A percentile compares a stretch with the other conserved stretches of the same genome.
phyloP scores from a whole-genome alignment of 768 basidiomycete species.

The Terana coerulea region DNA sequence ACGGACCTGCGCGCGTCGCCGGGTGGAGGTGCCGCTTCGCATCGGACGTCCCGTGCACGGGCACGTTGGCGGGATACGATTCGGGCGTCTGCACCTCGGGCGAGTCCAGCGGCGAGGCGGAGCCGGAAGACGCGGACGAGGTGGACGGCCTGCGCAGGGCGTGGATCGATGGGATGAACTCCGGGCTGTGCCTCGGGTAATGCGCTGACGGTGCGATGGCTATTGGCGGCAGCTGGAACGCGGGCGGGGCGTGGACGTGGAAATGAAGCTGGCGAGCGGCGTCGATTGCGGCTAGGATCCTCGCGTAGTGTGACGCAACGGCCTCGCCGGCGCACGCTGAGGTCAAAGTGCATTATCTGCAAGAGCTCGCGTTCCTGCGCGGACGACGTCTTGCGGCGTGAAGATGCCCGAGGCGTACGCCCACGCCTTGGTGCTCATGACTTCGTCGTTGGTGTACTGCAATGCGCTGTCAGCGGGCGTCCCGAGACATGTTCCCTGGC shows the following conservation, averaged over 20 bases:
- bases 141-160: neutral
- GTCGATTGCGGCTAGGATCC: slow-evolving; percentile 19
- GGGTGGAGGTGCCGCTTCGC: neutral
- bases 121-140: slow-evolving; percentile 8
- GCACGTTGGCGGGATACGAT: neutral
- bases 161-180: neutral
- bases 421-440: slow-evolving; percentile 59
- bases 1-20: neutral
- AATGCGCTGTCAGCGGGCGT: neutral
- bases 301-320: slow-evolving; percentile 17
- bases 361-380: slow-evolving; percentile 29
- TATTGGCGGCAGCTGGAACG: neutral
- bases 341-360: slow-evolving; percentile 24
- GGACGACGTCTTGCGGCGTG: slow-evolving; percentile 21
- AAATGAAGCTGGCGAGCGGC: slow-evolving; percentile 24
- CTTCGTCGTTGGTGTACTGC: slow-evolving; percentile 73
- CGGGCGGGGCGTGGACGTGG: neutral
- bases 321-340: slow-evolving; percentile 20
- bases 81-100: slow-evolving; percentile 9
- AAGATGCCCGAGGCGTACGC: slow-evolving; percentile 21
- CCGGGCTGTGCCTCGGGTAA: neutral
- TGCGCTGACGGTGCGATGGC: neutral
- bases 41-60: slow-evolving; percentile 1
- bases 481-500: too few species aligned
- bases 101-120: slow-evolving; percentile 9